phyloP scores from a whole-genome alignment of 306 rosid genomes.

The Citrullus amarus region DNA sequence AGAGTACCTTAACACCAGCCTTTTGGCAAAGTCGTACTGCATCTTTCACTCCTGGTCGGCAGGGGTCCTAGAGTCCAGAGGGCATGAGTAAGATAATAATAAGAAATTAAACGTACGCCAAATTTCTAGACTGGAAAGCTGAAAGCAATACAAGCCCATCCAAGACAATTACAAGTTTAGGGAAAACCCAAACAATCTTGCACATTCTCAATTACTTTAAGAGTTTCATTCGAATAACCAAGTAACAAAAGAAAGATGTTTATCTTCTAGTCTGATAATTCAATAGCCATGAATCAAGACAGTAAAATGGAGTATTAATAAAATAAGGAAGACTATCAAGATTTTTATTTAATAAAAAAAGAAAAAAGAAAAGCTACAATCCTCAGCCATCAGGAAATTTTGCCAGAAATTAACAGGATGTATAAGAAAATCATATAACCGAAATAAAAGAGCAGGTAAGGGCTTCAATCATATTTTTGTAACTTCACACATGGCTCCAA shows the following conservation, averaged over 20 bases:
- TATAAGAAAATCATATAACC: neutral
- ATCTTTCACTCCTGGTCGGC: constrained; percentile 63
- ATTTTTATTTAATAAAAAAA: neutral
- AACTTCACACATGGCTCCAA: neutral
- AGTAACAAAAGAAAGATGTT: neutral
- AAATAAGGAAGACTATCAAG: neutral
- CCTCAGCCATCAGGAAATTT: neutral
- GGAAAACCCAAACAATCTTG: neutral
- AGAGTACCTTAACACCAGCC: constrained; percentile 85
- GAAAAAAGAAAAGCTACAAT: neutral
- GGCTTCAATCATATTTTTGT: too few species aligned
- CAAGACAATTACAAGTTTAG: neutral
- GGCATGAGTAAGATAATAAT: neutral
- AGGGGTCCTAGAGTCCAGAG: constrained; percentile 63
- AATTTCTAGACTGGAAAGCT: neutral
- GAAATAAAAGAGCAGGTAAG: neutral
- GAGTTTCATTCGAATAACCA: neutral
- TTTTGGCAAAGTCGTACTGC: constrained; percentile 76
- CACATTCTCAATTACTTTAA: neutral
- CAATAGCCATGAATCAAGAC: neutral
- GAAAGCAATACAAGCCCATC: neutral
- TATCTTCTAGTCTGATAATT: neutral
- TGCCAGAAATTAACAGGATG: neutral
- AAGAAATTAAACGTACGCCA: neutral
- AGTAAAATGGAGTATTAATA: neutral